Evolutionary conservation across 176 grass and related monocot genomes (phyloP).

Genomic region (Metroxylon sagu): DNA sequence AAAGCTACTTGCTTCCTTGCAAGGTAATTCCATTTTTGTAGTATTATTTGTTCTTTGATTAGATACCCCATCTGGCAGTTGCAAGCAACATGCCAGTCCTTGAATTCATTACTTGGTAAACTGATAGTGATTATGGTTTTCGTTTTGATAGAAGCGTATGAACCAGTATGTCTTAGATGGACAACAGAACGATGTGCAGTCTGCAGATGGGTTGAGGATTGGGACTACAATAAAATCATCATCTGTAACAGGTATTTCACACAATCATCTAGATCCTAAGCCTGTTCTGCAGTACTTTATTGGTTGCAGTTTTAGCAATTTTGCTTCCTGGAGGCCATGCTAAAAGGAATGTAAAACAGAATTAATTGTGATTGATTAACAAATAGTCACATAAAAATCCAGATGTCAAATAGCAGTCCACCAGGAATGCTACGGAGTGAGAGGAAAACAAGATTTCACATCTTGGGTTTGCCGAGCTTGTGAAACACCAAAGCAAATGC

Average conservation of each 20-base stretch:
- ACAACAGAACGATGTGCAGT: constrained; percentile 98
- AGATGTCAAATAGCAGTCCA: constrained; percentile 99
- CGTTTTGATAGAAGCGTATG: constrained; percentile 70
- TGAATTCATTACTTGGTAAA: constrained; percentile 1
- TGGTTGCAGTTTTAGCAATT: too few species aligned
- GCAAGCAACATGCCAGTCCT: neutral
- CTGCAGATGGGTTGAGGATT: constrained; percentile 99
- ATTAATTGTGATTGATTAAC: neutral
- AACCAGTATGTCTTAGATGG: constrained; percentile 82
- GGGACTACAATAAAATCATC: constrained; percentile 99
- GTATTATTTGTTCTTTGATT: constrained; percentile 8
- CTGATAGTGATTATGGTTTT: constrained; percentile 10
- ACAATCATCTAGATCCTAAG: too few species aligned
- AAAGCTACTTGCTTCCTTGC: constrained; percentile 66
- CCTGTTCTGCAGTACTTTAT: too few species aligned
- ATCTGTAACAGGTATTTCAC: constrained; percentile 74
- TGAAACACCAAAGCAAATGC: constrained; percentile 69
- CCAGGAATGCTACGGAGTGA: constrained; percentile 98
- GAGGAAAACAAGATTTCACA: constrained; percentile 76
- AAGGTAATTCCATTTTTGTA: constrained; percentile 42
- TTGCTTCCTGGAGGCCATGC: too few species aligned
- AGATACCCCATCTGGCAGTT: neutral
- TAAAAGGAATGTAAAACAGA: neutral
- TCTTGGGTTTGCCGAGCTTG: constrained; percentile 94
- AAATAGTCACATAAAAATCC: constrained; percentile 27